These are phyloP conservation scores for Aspergillus cavernicola DNA, from an alignment of 495 filamentous ascomycete genomes.

Conservation along the genomic window DNA sequence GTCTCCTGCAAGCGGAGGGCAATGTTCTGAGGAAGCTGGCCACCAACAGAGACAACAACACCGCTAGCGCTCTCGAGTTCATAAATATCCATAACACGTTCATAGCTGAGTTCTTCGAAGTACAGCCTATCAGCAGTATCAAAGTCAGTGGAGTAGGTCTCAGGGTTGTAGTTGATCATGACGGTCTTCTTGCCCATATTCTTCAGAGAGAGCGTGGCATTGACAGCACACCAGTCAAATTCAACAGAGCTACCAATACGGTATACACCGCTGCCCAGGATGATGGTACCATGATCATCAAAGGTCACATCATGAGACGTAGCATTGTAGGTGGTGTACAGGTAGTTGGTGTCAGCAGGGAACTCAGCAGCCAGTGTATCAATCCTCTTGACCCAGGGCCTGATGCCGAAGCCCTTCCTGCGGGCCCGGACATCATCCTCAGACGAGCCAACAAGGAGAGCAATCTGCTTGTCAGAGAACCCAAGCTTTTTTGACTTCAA, in stretches of 20 bases:
- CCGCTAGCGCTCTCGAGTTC: constrained; percentile 84
- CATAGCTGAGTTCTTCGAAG: constrained; percentile 96
- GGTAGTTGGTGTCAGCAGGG: constrained; percentile 94
- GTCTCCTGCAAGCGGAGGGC: constrained; percentile 91
- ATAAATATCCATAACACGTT: constrained; percentile 98
- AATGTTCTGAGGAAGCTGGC: constrained; percentile 96
- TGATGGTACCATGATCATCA: constrained; percentile 85
- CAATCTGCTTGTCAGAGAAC: constrained; percentile 96
- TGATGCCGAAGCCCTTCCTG: constrained; percentile 79
- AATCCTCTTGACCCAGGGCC: constrained; percentile 93
- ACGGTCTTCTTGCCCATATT: constrained; percentile 95
- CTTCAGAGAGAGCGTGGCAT: constrained; percentile 79
- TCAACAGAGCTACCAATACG: constrained; percentile 96
- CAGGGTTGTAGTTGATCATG: constrained; percentile 97
- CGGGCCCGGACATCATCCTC: constrained; percentile 88
- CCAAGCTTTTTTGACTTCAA: constrained; percentile 93
- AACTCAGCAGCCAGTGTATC: constrained; percentile 97
- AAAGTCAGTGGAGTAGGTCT: constrained; percentile 86
- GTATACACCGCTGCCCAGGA: constrained; percentile 93
- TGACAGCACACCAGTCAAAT: constrained; percentile 99
- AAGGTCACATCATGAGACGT: constrained; percentile 93
- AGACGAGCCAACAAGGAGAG: constrained; percentile 72
- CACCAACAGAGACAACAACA: constrained; percentile 92
- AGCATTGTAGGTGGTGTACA: constrained; percentile 98
- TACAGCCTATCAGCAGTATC: constrained; percentile 94